Evolutionary conservation across 768 basidiomycete genomes (phyloP).

Genomic region (Leccinum subgranulosum): DNA sequence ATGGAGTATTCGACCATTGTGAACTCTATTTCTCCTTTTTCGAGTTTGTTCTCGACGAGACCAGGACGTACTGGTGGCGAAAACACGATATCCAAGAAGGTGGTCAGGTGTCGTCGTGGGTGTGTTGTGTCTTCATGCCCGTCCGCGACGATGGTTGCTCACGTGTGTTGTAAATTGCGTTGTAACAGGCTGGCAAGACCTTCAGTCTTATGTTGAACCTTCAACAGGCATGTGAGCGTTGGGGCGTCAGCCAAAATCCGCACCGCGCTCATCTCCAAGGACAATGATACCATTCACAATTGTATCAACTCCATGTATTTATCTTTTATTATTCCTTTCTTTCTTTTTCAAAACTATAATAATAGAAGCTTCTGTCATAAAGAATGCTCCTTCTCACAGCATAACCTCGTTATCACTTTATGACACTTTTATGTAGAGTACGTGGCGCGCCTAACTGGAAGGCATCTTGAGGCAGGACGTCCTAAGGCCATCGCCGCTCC

Average conservation of each 20-base stretch:
- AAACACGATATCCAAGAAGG: too few species aligned
- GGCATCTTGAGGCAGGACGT: slow-evolving; percentile 80
- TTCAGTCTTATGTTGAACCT: slow-evolving; percentile 75
- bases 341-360: slow-evolving; percentile 16
- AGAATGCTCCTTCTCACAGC: background rate
- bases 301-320: slow-evolving; percentile 25
- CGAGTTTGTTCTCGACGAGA: too few species aligned
- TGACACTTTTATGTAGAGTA: background rate
- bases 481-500: slow-evolving; percentile 82
- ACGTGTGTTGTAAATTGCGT: background rate
- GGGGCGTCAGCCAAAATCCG: background rate
- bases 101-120: too few species aligned
- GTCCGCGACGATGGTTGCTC: too few species aligned
- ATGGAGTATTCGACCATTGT: too few species aligned
- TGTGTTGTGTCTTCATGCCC: too few species aligned
- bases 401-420: slow-evolving; percentile 12
- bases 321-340: background rate
- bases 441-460: slow-evolving; percentile 36
- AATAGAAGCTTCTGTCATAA: background rate
- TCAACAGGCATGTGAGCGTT: slow-evolving; percentile 56
- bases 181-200: slow-evolving; percentile 70
- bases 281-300: slow-evolving; percentile 18
- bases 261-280: background rate
- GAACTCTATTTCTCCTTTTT: too few species aligned
- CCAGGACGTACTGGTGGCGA: too few species aligned